Evolutionary conservation across 768 basidiomycete genomes (phyloP), one percentile per base, ranked within the genome.

Genomic region (Piloderma croceum): DNA sequence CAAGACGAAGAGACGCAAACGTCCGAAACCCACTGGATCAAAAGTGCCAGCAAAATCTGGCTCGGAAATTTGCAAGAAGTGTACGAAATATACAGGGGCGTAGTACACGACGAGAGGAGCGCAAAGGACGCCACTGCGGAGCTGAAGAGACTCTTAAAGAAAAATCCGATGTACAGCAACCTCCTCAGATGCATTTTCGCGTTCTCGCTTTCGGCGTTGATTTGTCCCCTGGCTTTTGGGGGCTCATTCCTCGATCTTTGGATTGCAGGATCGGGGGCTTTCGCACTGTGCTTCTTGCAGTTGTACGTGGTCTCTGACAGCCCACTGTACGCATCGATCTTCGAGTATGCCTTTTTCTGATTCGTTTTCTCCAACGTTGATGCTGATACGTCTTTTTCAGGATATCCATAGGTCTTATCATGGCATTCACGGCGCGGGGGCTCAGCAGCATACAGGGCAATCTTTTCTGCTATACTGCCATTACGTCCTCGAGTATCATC

Each of bases 61-160:
- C n/a, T n/a, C n/a, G n/a, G n/a, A n/a, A n/a, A n/a, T n/a, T n/a
- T n/a, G n/a, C n/a, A n/a, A n/a, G n/a, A n/a, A n/a, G n/a, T n/a
- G n/a, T n/a, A n/a, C n/a, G n/a, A n/a, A n/a, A n/a, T n/a, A n/a
- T n/a, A n/a, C n/a, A n/a, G n/a, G n/a, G n/a, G n/a, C n/a, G n/a
- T n/a, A n/a, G n/a, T n/a, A n/a, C n/a, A 96, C 61, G 92, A 96
- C 54, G 88, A 90, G 63, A 79, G 90, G 54, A 85, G 86, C 40
- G 93, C 90, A 3, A 81, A 79, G 45, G 70, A 76, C 39, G 93
- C 86, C 2, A 76, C 78, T 6, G 70, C 70, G 22, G 70, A 77
- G 34, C 69, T 93, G 13, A 71, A 81, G 12, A 63, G 63, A 1
- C 61, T 93, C n/a, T 59, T 93, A 36, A 65, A 69, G n/a, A 70